Percentiles rank a stretch among this genome's conserved stretches.
Conservation (phyloP, 2,329 filamentous ascomycete species). For the Fusarium stilboides region DNA sequence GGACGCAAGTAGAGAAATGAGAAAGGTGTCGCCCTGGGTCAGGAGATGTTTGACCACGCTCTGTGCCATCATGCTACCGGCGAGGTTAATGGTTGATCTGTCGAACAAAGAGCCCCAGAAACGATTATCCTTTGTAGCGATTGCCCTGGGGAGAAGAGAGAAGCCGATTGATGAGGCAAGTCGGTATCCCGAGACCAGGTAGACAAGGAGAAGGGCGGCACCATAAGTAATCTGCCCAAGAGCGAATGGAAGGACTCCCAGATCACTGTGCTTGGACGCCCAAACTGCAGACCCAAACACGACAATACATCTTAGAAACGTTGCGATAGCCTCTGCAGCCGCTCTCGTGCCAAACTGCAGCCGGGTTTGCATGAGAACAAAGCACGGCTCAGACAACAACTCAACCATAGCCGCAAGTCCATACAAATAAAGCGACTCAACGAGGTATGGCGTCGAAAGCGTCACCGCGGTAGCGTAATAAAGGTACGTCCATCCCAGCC, state of each 20-base stretch:
- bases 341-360: constrained; percentile 86
- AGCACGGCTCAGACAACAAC: constrained; percentile 88
- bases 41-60: constrained; percentile 92
- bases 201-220: constrained; percentile 76
- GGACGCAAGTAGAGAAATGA: constrained; percentile 83
- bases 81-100: constrained; percentile 77
- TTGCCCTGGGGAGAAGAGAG: constrained; percentile 72
- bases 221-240: constrained; percentile 88
- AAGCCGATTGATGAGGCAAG: constrained; percentile 74
- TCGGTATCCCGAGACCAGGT: constrained; percentile 72
- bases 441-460: constrained; percentile 75
- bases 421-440: constrained; percentile 67
- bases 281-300: constrained; percentile 81
- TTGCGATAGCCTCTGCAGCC: constrained; percentile 85
- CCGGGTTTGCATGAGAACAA: constrained; percentile 87
- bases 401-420: constrained; percentile 76
- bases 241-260: constrained; percentile 90
- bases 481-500: constrained; percentile 79
- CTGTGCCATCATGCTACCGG: constrained; percentile 88
- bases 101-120: constrained; percentile 77
- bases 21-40: constrained; percentile 93
- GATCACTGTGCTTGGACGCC: constrained; percentile 67
- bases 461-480: constrained; percentile 63
- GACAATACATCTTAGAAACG: constrained; percentile 80
- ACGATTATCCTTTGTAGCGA: constrained; percentile 49